Base-by-base conservation (phyloP, 148 eudicot species). In the Limonium bicolor region DNA sequence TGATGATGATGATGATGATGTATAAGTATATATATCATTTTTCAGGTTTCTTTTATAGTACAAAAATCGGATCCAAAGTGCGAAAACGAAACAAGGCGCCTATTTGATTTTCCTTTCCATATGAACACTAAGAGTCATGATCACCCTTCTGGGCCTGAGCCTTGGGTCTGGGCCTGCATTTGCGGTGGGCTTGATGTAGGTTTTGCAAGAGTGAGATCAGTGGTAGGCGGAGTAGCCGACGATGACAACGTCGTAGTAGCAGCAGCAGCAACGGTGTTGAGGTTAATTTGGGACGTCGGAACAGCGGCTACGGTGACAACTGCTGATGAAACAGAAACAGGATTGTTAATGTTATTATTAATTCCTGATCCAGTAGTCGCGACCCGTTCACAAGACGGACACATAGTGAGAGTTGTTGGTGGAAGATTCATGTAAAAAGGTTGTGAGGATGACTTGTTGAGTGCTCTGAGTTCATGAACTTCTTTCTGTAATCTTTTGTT, bases 311-410 rank as follows among this genome's bases (percentile, higher is more conserved):
- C 7, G 36, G 84, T 52, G 35, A n/a, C n/a, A n/a, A n/a, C n/a
- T n/a, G n/a, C n/a, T n/a, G n/a, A n/a, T n/a, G n/a, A n/a, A n/a
- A n/a, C n/a, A n/a, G n/a, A n/a, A n/a, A n/a, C n/a, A n/a, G n/a
- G n/a, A n/a, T n/a, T n/a, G n/a, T n/a, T n/a, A n/a, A n/a, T n/a
- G n/a, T n/a, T n/a, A n/a, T n/a, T n/a, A n/a, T n/a, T n/a, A n/a
- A n/a, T n/a, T n/a, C n/a, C n/a, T n/a, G n/a, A n/a, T n/a, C n/a
- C n/a, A n/a, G 79, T 55, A 43, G 94, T 48, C 48, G 67, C 73
- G 4, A 78, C 77, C 14, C 79, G 83, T 55, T 86, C 82, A 41
- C 96, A 86, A 0, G 96, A 86, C n/a, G 93, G 87, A 58, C 96
- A 86, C 85, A 82, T 71, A 14, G 96, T 82, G 60, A 86, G 88